Conservation (phyloP, 768 basidiomycete species). For the Xanthoconium stramineum region DNA sequence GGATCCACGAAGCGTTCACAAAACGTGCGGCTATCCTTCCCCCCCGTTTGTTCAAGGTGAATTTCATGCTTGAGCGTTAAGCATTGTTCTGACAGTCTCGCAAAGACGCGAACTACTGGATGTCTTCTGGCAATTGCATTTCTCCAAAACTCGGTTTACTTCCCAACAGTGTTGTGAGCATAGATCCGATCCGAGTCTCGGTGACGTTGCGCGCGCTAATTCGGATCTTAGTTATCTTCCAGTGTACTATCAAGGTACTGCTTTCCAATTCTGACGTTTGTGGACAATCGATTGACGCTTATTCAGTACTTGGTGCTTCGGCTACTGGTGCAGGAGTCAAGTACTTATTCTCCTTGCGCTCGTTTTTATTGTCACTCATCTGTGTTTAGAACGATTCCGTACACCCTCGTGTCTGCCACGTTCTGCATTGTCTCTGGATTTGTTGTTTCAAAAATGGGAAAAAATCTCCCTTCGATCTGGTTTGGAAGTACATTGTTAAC, state of each 20-base stretch:
- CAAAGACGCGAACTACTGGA: slow-evolving; percentile 64
- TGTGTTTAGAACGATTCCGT: slow-evolving; percentile 62
- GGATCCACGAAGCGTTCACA: slow-evolving; percentile 58
- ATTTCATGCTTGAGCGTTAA: neutral
- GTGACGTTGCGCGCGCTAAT: slow-evolving; percentile 19
- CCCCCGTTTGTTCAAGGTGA: slow-evolving; percentile 71
- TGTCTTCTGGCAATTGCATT: slow-evolving; percentile 57
- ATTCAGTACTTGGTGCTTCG: slow-evolving; percentile 59
- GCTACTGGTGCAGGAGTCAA: slow-evolving; percentile 67
- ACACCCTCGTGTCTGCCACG: slow-evolving; percentile 54
- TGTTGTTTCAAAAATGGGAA: slow-evolving; percentile 52
- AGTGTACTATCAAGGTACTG: slow-evolving; percentile 58
- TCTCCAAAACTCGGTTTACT: slow-evolving; percentile 61
- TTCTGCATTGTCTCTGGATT: slow-evolving; percentile 56
- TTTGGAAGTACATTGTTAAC: slow-evolving; percentile 53
- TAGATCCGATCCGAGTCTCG: neutral
- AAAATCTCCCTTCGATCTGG: slow-evolving; percentile 66
- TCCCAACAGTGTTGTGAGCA: slow-evolving; percentile 37
- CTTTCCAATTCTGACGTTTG: neutral
- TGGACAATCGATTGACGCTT: neutral
- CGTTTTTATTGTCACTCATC: neutral
- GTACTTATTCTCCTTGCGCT: slow-evolving; percentile 45
- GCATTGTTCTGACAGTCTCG: neutral
- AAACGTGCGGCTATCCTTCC: slow-evolving; percentile 67
- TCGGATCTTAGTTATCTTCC: slow-evolving; percentile 40